Evolutionary conservation across 2,329 filamentous ascomycete genomes (phyloP).

Genomic region (Pseudogymnoascus sp.): DNA sequence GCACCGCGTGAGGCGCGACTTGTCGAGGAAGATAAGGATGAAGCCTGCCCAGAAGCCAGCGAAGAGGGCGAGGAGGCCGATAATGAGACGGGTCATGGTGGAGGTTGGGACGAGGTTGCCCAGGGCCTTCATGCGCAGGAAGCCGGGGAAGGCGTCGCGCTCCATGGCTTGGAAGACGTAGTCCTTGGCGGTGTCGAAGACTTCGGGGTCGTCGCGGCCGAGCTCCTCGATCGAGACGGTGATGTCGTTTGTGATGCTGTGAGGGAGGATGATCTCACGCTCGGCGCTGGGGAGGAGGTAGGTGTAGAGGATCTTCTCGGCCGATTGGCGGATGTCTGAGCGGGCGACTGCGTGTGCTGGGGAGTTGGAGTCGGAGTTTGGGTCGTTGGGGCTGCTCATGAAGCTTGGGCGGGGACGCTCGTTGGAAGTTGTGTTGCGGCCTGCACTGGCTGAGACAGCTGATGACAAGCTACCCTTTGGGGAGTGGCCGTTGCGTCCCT

Average conservation of each 20-base stretch:
- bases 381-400: constrained; percentile 55
- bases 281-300: constrained; percentile 93
- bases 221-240: constrained; percentile 84
- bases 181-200: constrained; percentile 96
- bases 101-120: constrained; percentile 93
- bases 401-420: constrained; percentile 44
- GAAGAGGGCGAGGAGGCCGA: constrained; percentile 82
- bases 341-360: constrained; percentile 79
- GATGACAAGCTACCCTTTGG: constrained; percentile 41
- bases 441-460: constrained; percentile 20
- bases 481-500: constrained; percentile 46
- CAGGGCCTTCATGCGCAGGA: constrained; percentile 87
- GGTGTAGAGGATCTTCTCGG: constrained; percentile 98
- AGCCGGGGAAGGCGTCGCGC: constrained; percentile 95
- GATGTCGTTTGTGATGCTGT: constrained; percentile 78
- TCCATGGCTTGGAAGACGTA: constrained; percentile 99
- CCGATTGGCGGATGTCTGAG: constrained; percentile 84
- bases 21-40: constrained; percentile 84
- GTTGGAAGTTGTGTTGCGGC: constrained; percentile 45
- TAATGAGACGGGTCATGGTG: constrained; percentile 74
- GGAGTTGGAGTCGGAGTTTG: constrained; percentile 72
- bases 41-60: constrained; percentile 92
- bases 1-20: constrained; percentile 64
- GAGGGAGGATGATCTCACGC: constrained; percentile 88
- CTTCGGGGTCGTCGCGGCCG: constrained; percentile 89